phyloP scores from a whole-genome alignment of 108 stramenopile species.

The Conticribra weissflogii region DNA sequence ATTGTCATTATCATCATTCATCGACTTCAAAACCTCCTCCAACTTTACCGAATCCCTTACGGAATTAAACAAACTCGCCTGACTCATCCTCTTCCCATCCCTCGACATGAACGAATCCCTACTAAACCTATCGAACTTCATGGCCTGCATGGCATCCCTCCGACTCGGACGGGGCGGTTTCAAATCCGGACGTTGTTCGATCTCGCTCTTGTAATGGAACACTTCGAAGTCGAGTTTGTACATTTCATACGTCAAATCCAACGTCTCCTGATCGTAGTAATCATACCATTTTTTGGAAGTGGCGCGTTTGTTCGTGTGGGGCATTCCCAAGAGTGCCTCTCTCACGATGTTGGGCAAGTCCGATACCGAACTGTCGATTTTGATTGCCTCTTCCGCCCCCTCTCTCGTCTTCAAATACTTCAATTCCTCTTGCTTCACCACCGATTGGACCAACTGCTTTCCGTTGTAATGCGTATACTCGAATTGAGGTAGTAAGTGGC shows the following conservation, averaged over 20 bases:
- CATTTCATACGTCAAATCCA: constrained; percentile 67
- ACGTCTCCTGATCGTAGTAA: constrained; percentile 61
- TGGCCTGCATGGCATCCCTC: constrained; percentile 1
- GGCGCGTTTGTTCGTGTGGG: constrained; percentile 46
- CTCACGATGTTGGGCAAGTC: constrained; percentile 51
- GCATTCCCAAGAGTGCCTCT: constrained; percentile 57
- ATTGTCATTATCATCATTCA: too few relatives aligned
- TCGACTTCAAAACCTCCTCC: neutral
- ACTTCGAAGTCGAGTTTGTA: constrained; percentile 64
- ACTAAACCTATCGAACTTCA: constrained; percentile 13
- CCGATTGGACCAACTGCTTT: constrained; percentile 55
- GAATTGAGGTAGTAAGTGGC: constrained; percentile 61
- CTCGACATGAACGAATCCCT: constrained; percentile 16
- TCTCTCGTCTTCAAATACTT: constrained; percentile 51
- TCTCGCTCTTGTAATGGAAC: constrained; percentile 48
- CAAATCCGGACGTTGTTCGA: constrained; percentile 55
- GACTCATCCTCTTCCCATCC: neutral
- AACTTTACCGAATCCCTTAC: neutral
- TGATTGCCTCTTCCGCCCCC: constrained; percentile 35
- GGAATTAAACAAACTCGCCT: neutral
- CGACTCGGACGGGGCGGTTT: constrained; percentile 25
- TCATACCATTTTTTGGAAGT: constrained; percentile 58
- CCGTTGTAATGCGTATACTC: constrained; percentile 62
- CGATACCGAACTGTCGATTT: constrained; percentile 20
- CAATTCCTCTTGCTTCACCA: constrained; percentile 69